phyloP scores from a whole-genome alignment of 73 alveolate species.

The Symbiodinium natans region DNA sequence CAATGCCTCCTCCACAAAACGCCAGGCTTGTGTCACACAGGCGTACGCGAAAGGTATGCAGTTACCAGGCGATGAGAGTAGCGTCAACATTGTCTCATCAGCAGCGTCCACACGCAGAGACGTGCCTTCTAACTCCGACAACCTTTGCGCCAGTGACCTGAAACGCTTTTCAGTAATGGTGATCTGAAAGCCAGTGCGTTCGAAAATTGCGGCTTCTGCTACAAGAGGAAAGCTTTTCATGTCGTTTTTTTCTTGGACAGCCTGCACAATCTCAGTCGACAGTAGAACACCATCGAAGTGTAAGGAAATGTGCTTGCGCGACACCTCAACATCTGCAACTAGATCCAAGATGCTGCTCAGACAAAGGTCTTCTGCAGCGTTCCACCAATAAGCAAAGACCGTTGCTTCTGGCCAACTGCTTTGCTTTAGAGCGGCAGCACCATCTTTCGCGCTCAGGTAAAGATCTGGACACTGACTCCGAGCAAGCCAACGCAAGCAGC shows the following conservation, averaged over 20 bases:
- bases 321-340: not conserved
- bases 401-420: too few relatives aligned
- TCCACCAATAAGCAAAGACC: not conserved
- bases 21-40: not conserved
- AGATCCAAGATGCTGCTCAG: not conserved
- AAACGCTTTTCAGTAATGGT: too few relatives aligned
- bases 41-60: not conserved
- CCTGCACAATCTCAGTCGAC: too few relatives aligned
- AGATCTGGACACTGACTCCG: too few relatives aligned
- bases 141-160: too few relatives aligned
- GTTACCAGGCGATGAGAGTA: not conserved
- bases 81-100: not conserved
- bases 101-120: not conserved
- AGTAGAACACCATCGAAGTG: not conserved
- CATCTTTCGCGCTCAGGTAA: too few relatives aligned
- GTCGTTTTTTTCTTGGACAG: too few relatives aligned
- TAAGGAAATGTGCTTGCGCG: not conserved
- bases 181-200: too few relatives aligned
- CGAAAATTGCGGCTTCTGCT: too few relatives aligned
- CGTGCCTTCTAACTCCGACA: not conserved
- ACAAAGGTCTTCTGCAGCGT: not conserved
- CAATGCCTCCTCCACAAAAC: not conserved
- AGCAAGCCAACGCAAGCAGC: too few relatives aligned
- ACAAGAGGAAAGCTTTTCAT: too few relatives aligned
- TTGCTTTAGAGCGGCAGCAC: too few relatives aligned